Evolutionary conservation across 768 basidiomycete genomes (phyloP).

Genomic region (Sarcomyxa edulis): DNA sequence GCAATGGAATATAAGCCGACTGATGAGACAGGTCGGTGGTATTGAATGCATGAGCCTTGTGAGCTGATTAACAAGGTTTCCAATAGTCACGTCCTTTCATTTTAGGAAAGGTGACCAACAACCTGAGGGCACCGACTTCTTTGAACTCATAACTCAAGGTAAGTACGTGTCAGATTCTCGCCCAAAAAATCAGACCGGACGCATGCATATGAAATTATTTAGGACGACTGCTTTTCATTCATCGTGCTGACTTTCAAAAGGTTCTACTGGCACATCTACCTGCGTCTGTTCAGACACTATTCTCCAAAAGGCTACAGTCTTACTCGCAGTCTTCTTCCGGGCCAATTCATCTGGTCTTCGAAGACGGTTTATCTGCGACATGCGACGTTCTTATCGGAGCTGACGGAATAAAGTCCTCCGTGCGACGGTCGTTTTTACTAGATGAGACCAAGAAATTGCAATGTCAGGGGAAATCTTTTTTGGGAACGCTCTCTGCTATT

Average conservation of each 20-base stretch:
- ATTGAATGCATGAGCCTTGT: background rate
- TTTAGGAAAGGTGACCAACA: constrained; percentile 60
- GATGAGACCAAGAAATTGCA: background rate
- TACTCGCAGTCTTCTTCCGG: constrained; percentile 41
- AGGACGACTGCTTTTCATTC: constrained; percentile 36
- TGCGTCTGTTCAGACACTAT: constrained; percentile 38
- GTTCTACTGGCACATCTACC: constrained; percentile 48
- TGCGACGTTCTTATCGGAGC: constrained; percentile 69
- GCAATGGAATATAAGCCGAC: constrained; percentile 17
- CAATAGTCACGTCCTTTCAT: constrained; percentile 43
- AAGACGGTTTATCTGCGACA: constrained; percentile 52
- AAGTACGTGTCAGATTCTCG: constrained; percentile 10
- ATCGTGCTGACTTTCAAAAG: constrained; percentile 66
- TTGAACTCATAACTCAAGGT: constrained; percentile 56
- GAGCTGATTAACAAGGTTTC: constrained; percentile 3
- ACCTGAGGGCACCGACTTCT: constrained; percentile 45
- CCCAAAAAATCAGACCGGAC: background rate
- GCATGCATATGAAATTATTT: background rate
- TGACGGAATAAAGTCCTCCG: constrained; percentile 24
- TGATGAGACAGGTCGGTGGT: constrained; percentile 14
- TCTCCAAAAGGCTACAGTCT: constrained; percentile 53
- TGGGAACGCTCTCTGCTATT: background rate
- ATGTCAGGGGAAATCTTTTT: background rate
- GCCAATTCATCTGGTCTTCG: constrained; percentile 48
- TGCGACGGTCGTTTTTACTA: constrained; percentile 1